Evolutionary conservation across 2,329 filamentous ascomycete genomes (phyloP), one percentile per base, ranked within the genome.

Genomic region (Coleophoma cylindrospora): DNA sequence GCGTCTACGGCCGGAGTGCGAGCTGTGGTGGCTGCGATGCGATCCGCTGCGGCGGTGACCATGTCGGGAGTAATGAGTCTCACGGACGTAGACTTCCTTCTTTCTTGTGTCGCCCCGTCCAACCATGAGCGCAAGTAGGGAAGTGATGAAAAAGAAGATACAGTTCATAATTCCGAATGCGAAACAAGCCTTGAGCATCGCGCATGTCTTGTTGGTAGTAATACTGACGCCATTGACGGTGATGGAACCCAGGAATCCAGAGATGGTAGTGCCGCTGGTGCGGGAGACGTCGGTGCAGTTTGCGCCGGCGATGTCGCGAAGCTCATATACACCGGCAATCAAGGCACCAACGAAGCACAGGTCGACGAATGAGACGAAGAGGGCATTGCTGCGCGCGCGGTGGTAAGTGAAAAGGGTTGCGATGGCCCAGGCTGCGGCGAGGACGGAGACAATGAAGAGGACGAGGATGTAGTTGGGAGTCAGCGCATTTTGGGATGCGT

Each of bases 121-220:
- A 17, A 62, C 56, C 40, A 61, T 52, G 57, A 74, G 79, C 22
- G 91, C 89, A 40, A 94, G 74, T 27, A 92, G 70, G 47, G 82
- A 79, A 3, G 89, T 94, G 64, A 86, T 74, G 66, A 86, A 84
- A 71, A 95, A 96, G 66, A 91, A 85, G 56, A 94, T 73, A 57
- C 75, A 74, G 67, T 94, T 89, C 78, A 96, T 95, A 67, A 97
- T 96, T 45, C 81, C 90, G 59, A 96, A 84, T 3, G 90, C 92
- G 70, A 90, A 97, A 58, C 76, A 79, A 1, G 91, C 87, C 79
- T 96, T 97, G 64, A 96, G 81, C 89, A 96, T 94, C 45, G 86
- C 81, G 71, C 92, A 97, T 5, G 83, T 81, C 76, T 92, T 92
- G 68, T 89, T 77, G 36, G 84, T 68, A 48, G 77, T 68, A 38